Evolutionary conservation across 2,329 filamentous ascomycete species (phyloP), one percentile per base, ranked within the genome.

Genomic region (Aspergillus uvarum): DNA sequence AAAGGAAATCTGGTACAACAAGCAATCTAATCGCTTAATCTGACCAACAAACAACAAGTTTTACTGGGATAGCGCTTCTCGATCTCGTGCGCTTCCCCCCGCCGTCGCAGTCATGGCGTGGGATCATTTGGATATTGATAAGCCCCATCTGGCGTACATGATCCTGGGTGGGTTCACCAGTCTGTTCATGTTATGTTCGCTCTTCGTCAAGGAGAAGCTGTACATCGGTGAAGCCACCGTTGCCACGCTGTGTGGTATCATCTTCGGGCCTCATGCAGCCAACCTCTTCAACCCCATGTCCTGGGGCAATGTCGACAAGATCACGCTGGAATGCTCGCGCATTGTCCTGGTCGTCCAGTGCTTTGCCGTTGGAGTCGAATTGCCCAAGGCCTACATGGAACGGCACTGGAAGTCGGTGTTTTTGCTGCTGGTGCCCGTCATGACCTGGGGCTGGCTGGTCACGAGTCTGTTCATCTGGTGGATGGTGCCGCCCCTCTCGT

Each of bases 161-260:
- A 97, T 99, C 79, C 83, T 99, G 59, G 95, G 95, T 71, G 95
- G 94, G 76, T 99, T 99, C 81, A 99, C 95, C 68, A 92, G 90
- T 62, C 82, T 99, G 70, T 99, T 99, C 81, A 99, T 99, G 95
- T 83, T 99, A 61, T 96, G 92, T 77, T 99, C 95, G 61, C 92
- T 96, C 58, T 88, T 98, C 73, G 96, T 99, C 80, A 99, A 99
- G 82, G 95, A 99, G 83, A 90, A 91, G 76, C 85, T 98, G 72
- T 99, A 99, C 81, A 99, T 99, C 76, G 95, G 95, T 74, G 95
- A 99, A 83, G 95, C 95, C 54, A 98, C 95, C 1, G 91, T 99
- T 49, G 87, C 87, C n/a, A 89, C 87, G 0, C 75, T 89, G 12
- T 89, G 86, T 70, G 87, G 87, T 63, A 87, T 90, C 72, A 87